phyloP scores from a whole-genome alignment of 257 asterid genomes.

The Plantago elongata region DNA sequence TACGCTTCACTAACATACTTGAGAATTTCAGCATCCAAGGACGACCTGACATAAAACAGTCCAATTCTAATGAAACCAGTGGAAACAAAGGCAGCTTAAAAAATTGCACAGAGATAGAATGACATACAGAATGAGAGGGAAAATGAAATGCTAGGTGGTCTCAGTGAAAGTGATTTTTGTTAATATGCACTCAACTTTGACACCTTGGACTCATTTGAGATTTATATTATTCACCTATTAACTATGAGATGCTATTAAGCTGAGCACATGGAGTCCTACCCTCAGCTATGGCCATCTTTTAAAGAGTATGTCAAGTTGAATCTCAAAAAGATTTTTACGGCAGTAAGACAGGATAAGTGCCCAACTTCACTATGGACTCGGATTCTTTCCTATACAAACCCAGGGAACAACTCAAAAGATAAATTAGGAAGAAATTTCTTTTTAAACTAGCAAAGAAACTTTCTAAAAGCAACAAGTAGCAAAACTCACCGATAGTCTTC shows the following conservation, averaged over 20 bases:
- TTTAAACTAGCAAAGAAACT: slow-evolving; percentile 8
- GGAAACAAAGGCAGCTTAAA: slow-evolving; percentile 20
- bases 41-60: slow-evolving; percentile 44
- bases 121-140: slow-evolving; percentile 1
- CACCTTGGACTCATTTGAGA: no score
- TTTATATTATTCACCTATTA: no score
- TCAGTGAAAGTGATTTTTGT: neutral
- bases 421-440: neutral
- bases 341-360: no score
- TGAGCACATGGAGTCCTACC: no score
- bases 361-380: no score
- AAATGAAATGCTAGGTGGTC: neutral
- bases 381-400: no score
- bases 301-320: no score
- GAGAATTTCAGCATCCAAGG: slow-evolving; percentile 75
- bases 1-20: slow-evolving; percentile 86
- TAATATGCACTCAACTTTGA: no score
- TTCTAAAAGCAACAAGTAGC: slow-evolving; percentile 15
- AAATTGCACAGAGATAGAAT: slow-evolving; percentile 3
- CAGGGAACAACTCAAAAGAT: neutral
- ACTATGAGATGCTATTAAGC: no score
- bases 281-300: no score
- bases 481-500: slow-evolving; percentile 77
- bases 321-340: no score
- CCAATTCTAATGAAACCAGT: slow-evolving; percentile 18